Evolutionary conservation across 78 protist genomes (phyloP), one percentile per base, ranked within the genome.

Genomic region (Pigoraptor vietnamica): DNA sequence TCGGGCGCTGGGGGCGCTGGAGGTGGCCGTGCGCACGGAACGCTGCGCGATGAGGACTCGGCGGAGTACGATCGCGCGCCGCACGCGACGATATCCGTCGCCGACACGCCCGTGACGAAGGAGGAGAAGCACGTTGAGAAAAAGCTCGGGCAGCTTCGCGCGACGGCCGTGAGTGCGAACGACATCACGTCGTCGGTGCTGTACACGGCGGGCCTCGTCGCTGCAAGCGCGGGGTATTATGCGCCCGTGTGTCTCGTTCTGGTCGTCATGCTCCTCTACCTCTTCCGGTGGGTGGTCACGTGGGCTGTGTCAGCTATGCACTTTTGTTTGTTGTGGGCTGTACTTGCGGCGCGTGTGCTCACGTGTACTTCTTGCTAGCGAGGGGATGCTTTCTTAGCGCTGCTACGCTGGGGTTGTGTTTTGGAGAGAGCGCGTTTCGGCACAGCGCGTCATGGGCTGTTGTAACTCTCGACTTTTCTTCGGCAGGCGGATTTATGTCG

Each of bases 181-280:
- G 95, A 94, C 92, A 94, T 94, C 88, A 94, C 96, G 24, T 90
- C 93, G 79, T 91, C 94, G 82, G 91, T 92, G 79, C 93, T 95
- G 83, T 95, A 95, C 91, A 91, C 94, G 87, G 91, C 94, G 29
- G 90, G 93, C 36, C 81, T 92, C 21, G 93, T 94, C 39, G 94
- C 94, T 39, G 89, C 86, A 34, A 35, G 86, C 36, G 94, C 95
- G n/a, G 97, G 97, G 35, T 67, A 89, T 10, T 92, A 67, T 81
- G 94, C 97, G 84, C 97, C 97, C 83, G 10, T 96, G 40, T 95
- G 95, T 39, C 92, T 95, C 83, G 21, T 39, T 37, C 81, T 95
- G 23, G 97, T 95, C 35, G 94, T 93, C 38, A 23, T 93, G 82
- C 94, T 95, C 32, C 82, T 96, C 37, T 93, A 81, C 86, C 24